A percentile compares a stretch with the other conserved stretches of the same genome.
phyloP scores from a whole-genome alignment of 768 basidiomycete species.

The Boletus huronensis region DNA sequence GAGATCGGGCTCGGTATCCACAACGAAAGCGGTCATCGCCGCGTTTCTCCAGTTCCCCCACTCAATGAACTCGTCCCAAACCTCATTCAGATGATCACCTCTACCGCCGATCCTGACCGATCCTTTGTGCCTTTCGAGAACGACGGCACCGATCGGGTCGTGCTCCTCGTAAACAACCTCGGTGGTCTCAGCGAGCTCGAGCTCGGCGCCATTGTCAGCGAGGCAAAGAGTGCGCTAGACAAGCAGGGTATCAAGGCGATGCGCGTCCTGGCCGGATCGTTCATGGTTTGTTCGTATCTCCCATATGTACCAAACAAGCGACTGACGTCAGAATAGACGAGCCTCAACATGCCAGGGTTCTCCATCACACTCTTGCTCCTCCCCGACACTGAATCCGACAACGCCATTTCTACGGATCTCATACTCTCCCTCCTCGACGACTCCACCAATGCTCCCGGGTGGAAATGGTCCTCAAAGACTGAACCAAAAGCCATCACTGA shows the following conservation, averaged over 20 bases:
- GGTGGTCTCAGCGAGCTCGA: conserved; percentile 85
- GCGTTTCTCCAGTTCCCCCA: conserved; percentile 67
- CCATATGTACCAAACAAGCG: not conserved
- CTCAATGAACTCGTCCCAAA: conserved; percentile 66
- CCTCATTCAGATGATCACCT: conserved; percentile 67
- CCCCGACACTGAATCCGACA: conserved; percentile 43
- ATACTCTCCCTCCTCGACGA: conserved; percentile 72
- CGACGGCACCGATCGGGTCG: conserved; percentile 61
- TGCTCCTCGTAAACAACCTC: conserved; percentile 83
- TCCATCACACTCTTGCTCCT: conserved; percentile 80
- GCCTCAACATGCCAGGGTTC: conserved; percentile 91
- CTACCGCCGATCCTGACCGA: conserved; percentile 71
- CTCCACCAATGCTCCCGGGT: conserved; percentile 67
- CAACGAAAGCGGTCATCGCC: conserved; percentile 77
- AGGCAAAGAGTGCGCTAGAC: conserved; percentile 54
- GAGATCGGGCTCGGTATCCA: conserved; percentile 93
- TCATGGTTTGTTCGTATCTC: conserved; percentile 59
- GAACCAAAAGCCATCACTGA: conserved; percentile 34
- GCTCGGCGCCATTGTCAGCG: conserved; percentile 62
- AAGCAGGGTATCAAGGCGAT: conserved; percentile 52
- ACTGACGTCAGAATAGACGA: conserved; percentile 50
- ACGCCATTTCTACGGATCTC: conserved; percentile 36
- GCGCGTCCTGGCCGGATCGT: conserved; percentile 73
- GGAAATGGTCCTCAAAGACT: conserved; percentile 69
- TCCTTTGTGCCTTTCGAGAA: conserved; percentile 71